Conservation (phyloP, 495 filamentous ascomycete species). For the Neurospora sp. region DNA sequence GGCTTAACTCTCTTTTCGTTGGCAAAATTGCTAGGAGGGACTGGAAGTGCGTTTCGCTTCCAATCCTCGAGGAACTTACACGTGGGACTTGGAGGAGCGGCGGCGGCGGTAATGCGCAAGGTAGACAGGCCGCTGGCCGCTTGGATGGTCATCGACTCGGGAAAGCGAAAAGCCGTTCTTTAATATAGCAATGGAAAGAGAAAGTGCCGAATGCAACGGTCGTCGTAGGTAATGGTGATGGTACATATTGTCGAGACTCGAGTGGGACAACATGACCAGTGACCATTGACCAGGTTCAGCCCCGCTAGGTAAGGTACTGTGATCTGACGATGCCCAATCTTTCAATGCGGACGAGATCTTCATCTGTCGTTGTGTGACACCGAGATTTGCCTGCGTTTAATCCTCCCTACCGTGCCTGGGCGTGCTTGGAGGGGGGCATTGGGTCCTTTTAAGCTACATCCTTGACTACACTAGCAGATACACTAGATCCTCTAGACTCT, state of each 20-base stretch:
- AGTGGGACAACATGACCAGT: background rate
- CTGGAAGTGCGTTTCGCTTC: no score
- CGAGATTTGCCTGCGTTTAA: no score
- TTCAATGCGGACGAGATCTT: no score
- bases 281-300: background rate
- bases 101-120: background rate
- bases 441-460: background rate
- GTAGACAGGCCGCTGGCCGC: background rate
- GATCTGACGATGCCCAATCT: no score
- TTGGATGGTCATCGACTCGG: background rate
- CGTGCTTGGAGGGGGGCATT: background rate
- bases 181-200: background rate
- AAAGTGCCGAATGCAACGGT: background rate
- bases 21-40: no score
- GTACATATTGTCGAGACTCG: background rate
- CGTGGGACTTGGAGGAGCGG: background rate
- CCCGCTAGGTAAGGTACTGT: no score
- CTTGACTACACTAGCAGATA: background rate
- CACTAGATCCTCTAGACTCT: background rate
- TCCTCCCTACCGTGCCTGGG: no score
- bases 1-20: no score
- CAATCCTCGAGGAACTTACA: background rate
- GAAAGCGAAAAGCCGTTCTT: background rate
- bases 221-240: background rate
- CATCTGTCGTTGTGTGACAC: no score